Percentiles rank a stretch among this genome's conserved stretches.
Conservation (phyloP, 1,139 yeast species). For the Geotrichum europaeum region DNA sequence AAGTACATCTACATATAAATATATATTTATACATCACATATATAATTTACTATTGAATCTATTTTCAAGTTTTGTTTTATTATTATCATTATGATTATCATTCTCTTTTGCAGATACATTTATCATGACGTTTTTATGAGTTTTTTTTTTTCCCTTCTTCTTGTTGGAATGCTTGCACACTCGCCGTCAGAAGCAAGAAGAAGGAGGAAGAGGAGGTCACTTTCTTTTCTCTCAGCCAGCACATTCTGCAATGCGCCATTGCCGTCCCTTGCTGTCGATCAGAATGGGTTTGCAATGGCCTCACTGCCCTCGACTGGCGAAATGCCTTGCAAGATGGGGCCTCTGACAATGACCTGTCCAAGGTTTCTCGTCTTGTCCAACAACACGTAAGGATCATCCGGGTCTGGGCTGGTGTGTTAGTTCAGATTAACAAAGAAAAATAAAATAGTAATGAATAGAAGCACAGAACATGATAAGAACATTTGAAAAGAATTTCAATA, state of each 20-base stretch:
- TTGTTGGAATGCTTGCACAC: too few relatives aligned
- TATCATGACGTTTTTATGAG: too few relatives aligned
- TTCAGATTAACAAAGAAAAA: background rate
- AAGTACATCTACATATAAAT: background rate
- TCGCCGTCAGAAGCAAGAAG: too few relatives aligned
- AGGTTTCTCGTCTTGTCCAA: conserved; percentile 52
- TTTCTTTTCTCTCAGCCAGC: too few relatives aligned
- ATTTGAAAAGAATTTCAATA: background rate
- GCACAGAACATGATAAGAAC: background rate
- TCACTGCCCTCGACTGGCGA: conserved; percentile 84
- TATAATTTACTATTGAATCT: background rate
- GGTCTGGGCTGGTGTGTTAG: conserved; percentile 36
- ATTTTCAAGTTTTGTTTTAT: too few relatives aligned
- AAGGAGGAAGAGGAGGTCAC: too few relatives aligned
- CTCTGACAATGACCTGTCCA: conserved; percentile 79
- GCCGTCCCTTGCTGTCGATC: background rate
- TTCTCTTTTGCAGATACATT: too few relatives aligned
- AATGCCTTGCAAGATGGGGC: conserved; percentile 72
- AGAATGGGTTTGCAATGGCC: conserved; percentile 67
- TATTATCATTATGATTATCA: too few relatives aligned
- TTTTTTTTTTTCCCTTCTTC: too few relatives aligned
- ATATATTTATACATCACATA: background rate
- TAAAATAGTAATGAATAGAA: background rate
- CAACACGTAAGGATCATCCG: conserved; percentile 51
- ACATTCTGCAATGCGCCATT: too few relatives aligned